Percentiles rank a stretch among this genome's conserved stretches.
Conservation (phyloP, 2,329 filamentous ascomycete species). For the Eutypella sp. region DNA sequence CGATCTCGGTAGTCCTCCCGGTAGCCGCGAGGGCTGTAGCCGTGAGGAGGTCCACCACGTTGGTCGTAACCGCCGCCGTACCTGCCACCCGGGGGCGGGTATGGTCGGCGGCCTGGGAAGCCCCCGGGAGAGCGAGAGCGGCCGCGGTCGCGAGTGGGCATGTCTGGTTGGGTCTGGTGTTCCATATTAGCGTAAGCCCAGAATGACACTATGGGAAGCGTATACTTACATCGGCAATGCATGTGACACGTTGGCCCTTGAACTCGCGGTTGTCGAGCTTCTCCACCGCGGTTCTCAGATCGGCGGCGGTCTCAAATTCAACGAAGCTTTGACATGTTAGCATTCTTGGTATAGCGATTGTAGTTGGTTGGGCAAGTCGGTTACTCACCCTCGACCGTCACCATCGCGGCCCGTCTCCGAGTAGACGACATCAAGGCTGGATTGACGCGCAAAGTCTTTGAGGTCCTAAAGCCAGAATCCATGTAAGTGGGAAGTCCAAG, state of each 20-base stretch:
- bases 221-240: constrained; percentile 74
- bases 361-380: too few species aligned
- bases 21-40: constrained; percentile 72
- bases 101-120: constrained; percentile 55
- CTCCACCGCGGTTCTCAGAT: constrained; percentile 86
- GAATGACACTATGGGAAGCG: too few species aligned
- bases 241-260: constrained; percentile 82
- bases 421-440: constrained; percentile 95
- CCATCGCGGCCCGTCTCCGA: constrained; percentile 91
- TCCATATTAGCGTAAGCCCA: constrained; percentile 20
- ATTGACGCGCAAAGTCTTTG: constrained; percentile 98
- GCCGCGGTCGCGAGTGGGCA: constrained; percentile 62
- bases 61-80: constrained; percentile 75
- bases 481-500: constrained; percentile 71
- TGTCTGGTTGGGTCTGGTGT: constrained; percentile 70
- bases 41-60: constrained; percentile 65
- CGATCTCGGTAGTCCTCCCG: constrained; percentile 81
- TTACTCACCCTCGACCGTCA: constrained; percentile 88
- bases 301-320: constrained; percentile 90
- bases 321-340: constrained; percentile 69
- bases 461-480: constrained; percentile 86
- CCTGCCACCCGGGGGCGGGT: constrained; percentile 48
- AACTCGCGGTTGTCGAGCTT: constrained; percentile 93
- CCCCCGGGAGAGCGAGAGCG: constrained; percentile 69
- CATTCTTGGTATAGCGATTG: too few species aligned